phyloP scores from a whole-genome alignment of 2,329 filamentous ascomycete species.

The Leptographium radiaticola region DNA sequence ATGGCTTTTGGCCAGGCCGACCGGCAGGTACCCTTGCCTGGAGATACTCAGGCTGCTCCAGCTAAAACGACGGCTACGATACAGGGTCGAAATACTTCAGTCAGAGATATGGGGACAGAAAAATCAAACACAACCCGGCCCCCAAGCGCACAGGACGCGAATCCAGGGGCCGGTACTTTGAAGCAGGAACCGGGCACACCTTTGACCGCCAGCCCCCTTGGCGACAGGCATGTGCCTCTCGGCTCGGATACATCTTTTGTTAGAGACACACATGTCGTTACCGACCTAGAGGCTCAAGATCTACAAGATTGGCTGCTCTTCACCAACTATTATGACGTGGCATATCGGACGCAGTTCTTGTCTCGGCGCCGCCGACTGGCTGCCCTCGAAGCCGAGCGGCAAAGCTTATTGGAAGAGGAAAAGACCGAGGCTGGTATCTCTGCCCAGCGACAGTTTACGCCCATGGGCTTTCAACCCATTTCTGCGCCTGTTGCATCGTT shows the following conservation, averaged over 20 bases:
- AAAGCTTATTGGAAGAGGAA: neutral
- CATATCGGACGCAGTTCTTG: constrained; percentile 2
- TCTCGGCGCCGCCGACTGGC: constrained; percentile 1
- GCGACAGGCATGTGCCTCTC: neutral
- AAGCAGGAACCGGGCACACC: neutral
- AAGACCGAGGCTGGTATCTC: neutral
- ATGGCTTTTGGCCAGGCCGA: too few relatives aligned
- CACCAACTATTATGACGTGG: constrained; percentile 6
- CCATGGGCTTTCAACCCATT: neutral
- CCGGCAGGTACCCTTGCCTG: too few relatives aligned
- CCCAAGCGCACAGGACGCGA: too few relatives aligned
- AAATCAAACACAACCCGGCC: too few relatives aligned
- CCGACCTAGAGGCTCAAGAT: neutral
- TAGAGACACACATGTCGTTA: neutral
- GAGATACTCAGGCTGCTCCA: neutral
- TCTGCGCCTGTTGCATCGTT: neutral
- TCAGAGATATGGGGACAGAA: too few relatives aligned
- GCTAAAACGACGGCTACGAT: neutral
- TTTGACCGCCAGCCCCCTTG: neutral
- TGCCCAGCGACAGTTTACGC: neutral
- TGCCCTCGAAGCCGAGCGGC: constrained; percentile 1
- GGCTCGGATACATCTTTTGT: neutral
- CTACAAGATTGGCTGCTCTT: constrained; percentile 8
- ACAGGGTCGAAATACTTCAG: too few relatives aligned
- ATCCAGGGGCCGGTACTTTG: too few relatives aligned